Base-by-base conservation (phyloP, 495 filamentous ascomycete species). In the Elaphomyces granulatus region DNA sequence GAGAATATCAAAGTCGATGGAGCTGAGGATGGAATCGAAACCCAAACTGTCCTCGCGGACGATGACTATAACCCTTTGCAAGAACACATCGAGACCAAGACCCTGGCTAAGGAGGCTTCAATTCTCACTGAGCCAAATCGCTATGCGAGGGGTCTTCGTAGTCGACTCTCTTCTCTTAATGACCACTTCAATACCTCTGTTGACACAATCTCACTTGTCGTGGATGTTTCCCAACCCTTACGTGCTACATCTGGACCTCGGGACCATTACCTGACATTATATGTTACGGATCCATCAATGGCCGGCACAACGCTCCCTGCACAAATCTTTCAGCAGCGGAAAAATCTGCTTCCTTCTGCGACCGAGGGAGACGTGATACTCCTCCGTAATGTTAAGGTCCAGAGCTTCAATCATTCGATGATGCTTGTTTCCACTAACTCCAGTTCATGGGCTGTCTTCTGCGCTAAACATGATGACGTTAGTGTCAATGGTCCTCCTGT, bases 291-390 rank as follows among this genome's bases (percentile, higher is more conserved):
- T 53, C 70, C 72, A 14, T 68, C 64, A 10, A 59, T 64, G 60
- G 63, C 60, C 20, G 61, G 64, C 14, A 61, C 58, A 0, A 54
- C 52, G 3, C 46, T 66, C 8, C 46, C 48, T 36, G 82, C 83
- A 0, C 75, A 81, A 41, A 63, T 94, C 12, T 83, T 83, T 55
- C 73, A 84, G 3, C 79, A 83, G 1, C 75, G 79, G 51, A 78
- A 77, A 47, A 69, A 71, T 9, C 71, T 75, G 0, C 62, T 96
- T 2, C 90, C 90, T 0, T 51, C 67, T 3, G 64, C 84, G 17
- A 60, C 65, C 2, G 67, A 70, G 12, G 90, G 90, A 6, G 80
- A 90, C 46, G 75, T 78, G 2, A 64, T 94, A 15, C 55, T 98
- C 28, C 67, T 98, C 9, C 70, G 80, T 4, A 67, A 77, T 31